Conservation (phyloP, 768 basidiomycete genomes). For the Daedaleopsis sinensis region DNA sequence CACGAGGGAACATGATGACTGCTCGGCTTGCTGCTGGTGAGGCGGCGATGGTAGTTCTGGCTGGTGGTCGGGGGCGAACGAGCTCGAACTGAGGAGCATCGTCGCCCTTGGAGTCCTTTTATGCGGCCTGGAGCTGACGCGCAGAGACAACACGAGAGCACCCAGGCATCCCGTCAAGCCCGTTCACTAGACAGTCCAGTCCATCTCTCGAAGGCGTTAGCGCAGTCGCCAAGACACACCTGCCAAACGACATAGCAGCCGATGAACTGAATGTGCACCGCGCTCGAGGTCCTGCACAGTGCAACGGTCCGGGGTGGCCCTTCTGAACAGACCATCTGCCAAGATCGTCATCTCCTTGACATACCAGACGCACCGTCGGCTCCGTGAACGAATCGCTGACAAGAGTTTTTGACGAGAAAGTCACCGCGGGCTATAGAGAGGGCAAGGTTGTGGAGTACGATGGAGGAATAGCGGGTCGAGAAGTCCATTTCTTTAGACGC, state of each 20-base stretch:
- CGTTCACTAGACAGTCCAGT: neutral
- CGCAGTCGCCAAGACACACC: neutral
- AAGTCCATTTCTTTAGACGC: neutral
- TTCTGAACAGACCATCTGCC: neutral
- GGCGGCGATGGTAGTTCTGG: neutral
- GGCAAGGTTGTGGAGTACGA: neutral
- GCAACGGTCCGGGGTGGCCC: neutral
- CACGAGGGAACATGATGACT: constrained; percentile 17
- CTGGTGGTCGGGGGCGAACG: neutral
- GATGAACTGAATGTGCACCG: neutral
- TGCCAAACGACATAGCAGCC: neutral
- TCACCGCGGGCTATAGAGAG: neutral
- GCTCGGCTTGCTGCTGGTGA: constrained; percentile 2
- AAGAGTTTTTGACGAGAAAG: neutral
- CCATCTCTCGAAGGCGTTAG: neutral
- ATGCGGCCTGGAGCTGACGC: neutral
- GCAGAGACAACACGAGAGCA: too few relatives aligned
- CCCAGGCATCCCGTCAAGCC: too few relatives aligned
- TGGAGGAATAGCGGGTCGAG: neutral
- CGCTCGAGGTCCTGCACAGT: too few relatives aligned
- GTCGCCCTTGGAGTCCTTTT: neutral
- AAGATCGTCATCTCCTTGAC: neutral
- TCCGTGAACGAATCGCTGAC: neutral
- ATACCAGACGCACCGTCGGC: neutral
- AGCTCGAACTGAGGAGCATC: neutral